These are phyloP conservation scores for Calamus simplicifolius DNA, from an alignment of 176 grass and related monocot genomes.

Conservation along the genomic window DNA sequence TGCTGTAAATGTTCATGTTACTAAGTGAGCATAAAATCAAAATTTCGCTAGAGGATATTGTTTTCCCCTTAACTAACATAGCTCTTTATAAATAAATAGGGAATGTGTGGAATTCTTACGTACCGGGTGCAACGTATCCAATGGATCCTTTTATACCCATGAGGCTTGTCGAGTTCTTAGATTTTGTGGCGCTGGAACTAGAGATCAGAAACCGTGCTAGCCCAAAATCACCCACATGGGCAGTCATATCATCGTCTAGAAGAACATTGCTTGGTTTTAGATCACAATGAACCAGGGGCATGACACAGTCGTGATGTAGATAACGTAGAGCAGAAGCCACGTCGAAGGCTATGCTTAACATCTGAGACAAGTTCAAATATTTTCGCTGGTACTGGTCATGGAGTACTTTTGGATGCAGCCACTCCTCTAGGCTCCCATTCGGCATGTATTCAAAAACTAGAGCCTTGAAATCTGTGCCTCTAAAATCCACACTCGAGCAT, in stretches of 20 bases:
- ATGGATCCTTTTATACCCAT: conserved; percentile 1
- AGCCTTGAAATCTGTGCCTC: too few relatives aligned
- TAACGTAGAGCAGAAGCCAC: conserved; percentile 9
- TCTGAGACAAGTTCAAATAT: not conserved
- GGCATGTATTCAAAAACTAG: too few relatives aligned
- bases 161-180: not conserved
- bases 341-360: not conserved
- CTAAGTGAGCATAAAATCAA: too few relatives aligned
- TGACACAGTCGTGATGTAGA: conserved; percentile 1
- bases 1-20: too few relatives aligned
- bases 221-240: conserved; percentile 18
- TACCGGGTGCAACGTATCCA: conserved; percentile 24
- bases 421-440: too few relatives aligned
- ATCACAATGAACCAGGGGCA: conserved; percentile 13
- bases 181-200: not conserved
- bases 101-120: not conserved
- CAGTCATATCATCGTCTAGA: conserved; percentile 13
- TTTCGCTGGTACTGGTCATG: too few relatives aligned
- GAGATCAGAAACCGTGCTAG: conserved; percentile 8
- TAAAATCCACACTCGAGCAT: too few relatives aligned
- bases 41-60: too few relatives aligned
- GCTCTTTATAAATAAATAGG: too few relatives aligned
- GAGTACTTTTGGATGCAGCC: too few relatives aligned
- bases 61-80: too few relatives aligned
- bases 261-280: conserved; percentile 23